These are phyloP conservation scores for Cercospora berteroae DNA, from an alignment of 2,329 filamentous ascomycete genomes.

Conservation along the genomic window DNA sequence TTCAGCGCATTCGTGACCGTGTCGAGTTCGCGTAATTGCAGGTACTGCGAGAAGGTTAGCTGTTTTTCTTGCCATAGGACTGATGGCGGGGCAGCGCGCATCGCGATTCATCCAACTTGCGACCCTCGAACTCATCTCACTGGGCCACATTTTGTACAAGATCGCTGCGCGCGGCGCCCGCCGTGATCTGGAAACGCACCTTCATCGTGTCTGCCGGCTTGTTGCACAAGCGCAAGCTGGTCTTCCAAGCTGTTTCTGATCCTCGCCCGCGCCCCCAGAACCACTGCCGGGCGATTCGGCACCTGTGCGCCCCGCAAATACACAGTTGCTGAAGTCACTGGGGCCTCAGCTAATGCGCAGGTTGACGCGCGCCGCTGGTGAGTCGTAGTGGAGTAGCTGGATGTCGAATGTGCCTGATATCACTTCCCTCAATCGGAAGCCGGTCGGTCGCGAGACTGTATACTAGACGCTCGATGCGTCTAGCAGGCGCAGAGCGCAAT, in stretches of 20 bases:
- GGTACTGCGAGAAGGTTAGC: constrained; percentile 61
- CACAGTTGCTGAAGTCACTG: not conserved
- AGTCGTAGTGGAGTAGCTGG: constrained; percentile 11
- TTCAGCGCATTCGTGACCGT: constrained; percentile 89
- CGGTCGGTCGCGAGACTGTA: constrained; percentile 32
- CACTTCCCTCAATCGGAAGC: constrained; percentile 39
- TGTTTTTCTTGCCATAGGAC: not conserved
- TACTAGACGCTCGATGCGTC: constrained; percentile 36
- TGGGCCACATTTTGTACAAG: constrained; percentile 7
- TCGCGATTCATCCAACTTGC: not conserved
- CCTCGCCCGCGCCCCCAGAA: not conserved
- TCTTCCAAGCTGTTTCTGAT: not conserved
- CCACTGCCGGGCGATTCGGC: not conserved
- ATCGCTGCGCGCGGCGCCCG: constrained; percentile 10
- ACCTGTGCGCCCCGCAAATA: not conserved
- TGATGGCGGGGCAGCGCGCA: not conserved
- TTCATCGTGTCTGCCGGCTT: constrained; percentile 29
- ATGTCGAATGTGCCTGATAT: constrained; percentile 22
- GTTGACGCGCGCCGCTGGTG: not conserved
- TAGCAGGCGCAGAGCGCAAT: constrained; percentile 32
- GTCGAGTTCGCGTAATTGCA: constrained; percentile 88
- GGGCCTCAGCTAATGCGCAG: not conserved
- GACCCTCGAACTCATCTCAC: constrained; percentile 26
- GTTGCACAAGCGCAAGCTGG: constrained; percentile 9
- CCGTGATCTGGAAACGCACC: constrained; percentile 24